Evolutionary conservation across 768 basidiomycete species (phyloP).

Genomic region (Termitomyces sp.): DNA sequence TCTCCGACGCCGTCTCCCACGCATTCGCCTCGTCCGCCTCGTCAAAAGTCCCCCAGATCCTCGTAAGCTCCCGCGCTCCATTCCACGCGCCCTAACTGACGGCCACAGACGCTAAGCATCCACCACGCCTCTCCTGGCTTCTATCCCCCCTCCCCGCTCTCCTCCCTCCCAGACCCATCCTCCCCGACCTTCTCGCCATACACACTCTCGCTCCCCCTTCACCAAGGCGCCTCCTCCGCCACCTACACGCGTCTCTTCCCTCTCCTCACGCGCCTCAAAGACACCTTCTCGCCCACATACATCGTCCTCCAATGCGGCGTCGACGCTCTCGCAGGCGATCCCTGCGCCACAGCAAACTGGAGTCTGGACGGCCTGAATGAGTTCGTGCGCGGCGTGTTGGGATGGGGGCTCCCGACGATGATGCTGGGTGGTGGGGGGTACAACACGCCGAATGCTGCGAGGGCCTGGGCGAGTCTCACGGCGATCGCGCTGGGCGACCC

Average conservation of each 20-base stretch:
- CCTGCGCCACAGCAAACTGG: constrained; percentile 71
- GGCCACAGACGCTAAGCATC: constrained; percentile 67
- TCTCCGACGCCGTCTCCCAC: constrained; percentile 81
- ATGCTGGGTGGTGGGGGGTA: constrained; percentile 89
- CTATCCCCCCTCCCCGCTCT: constrained; percentile 61
- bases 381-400: constrained; percentile 46
- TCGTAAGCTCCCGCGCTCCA: constrained; percentile 28
- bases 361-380: constrained; percentile 49
- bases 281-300: constrained; percentile 68
- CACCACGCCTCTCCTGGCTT: constrained; percentile 83
- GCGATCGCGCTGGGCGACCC: constrained; percentile 58
- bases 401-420: constrained; percentile 20
- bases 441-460: constrained; percentile 72
- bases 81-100: neutral
- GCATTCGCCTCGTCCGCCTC: constrained; percentile 51
- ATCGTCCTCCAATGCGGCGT: constrained; percentile 82
- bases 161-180: constrained; percentile 34
- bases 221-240: constrained; percentile 55
- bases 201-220: constrained; percentile 77
- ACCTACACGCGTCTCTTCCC: constrained; percentile 66
- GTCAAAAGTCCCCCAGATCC: constrained; percentile 34
- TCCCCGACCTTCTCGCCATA: constrained; percentile 44
- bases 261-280: constrained; percentile 51
- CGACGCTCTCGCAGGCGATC: constrained; percentile 84
- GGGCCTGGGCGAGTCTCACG: constrained; percentile 83